Evolutionary conservation across 192 early-diverging fungal species (phyloP).

Genomic region (Rhizophagus prolifer): DNA sequence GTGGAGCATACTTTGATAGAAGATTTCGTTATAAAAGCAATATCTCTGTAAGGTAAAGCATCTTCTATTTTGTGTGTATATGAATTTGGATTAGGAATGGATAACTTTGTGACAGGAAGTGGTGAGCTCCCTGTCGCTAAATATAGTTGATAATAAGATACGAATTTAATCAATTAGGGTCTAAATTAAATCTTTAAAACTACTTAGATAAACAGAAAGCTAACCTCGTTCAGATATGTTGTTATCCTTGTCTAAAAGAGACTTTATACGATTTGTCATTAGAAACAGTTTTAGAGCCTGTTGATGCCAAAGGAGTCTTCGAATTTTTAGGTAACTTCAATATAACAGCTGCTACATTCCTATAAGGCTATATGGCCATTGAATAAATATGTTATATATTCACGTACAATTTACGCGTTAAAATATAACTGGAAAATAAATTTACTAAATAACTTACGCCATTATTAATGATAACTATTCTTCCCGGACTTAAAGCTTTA

Average conservation of each 20-base stretch:
- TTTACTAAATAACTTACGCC: slow-evolving; percentile 34
- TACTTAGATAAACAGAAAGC: background rate
- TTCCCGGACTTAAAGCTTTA: slow-evolving; percentile 68
- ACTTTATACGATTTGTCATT: background rate
- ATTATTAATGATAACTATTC: slow-evolving; percentile 77
- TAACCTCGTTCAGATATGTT: background rate
- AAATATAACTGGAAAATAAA: background rate
- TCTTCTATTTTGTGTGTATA: slow-evolving; percentile 40
- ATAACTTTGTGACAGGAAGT: slow-evolving; percentile 55
- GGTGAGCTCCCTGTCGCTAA: slow-evolving; percentile 31
- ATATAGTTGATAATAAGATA: background rate
- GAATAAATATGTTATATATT: background rate
- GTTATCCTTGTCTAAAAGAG: background rate
- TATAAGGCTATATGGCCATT: slow-evolving; percentile 48
- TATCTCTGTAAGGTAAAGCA: slow-evolving; percentile 47
- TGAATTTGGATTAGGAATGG: slow-evolving; percentile 39
- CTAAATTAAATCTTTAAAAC: background rate
- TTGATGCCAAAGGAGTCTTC: background rate
- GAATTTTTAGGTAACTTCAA: slow-evolving; percentile 36
- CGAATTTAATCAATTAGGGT: background rate
- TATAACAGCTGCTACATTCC: slow-evolving; percentile 67
- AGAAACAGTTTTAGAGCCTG: too few species aligned
- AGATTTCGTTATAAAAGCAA: slow-evolving; percentile 57
- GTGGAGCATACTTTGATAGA: slow-evolving; percentile 45
- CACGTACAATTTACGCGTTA: background rate